Evolutionary conservation across 2,329 filamentous ascomycete genomes (phyloP).

Genomic region (Sclerotinia sclerotiorum): DNA sequence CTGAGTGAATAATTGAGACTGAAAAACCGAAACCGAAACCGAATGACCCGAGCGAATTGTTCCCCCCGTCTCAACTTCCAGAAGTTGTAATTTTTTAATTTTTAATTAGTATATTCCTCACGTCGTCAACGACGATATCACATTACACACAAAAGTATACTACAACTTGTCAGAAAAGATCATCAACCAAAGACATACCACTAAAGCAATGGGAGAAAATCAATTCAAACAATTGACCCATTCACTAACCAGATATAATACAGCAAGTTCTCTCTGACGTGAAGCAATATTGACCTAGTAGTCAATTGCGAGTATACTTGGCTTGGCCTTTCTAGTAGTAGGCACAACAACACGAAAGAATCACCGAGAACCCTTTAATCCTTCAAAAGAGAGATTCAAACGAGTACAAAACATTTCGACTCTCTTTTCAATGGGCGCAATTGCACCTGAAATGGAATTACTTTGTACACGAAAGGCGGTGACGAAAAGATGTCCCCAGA

Average conservation of each 20-base stretch:
- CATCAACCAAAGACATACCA: conserved; percentile 16
- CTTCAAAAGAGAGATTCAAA: conserved; percentile 40
- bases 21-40: background rate
- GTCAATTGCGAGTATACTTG: conserved; percentile 32
- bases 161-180: conserved; percentile 34
- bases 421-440: conserved; percentile 31
- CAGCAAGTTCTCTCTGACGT: conserved; percentile 31
- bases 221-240: conserved; percentile 32
- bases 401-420: conserved; percentile 41
- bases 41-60: background rate
- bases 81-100: background rate
- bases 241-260: conserved; percentile 41
- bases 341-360: conserved; percentile 14
- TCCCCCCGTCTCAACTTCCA: background rate
- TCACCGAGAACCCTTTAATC: conserved; percentile 38
- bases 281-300: conserved; percentile 31
- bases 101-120: conserved; percentile 6
- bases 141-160: conserved; percentile 27
- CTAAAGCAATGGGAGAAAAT: conserved; percentile 26
- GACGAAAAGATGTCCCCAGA: conserved; percentile 22
- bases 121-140: conserved; percentile 13
- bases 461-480: conserved; percentile 31
- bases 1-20: background rate
- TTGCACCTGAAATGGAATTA: conserved; percentile 32
- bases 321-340: conserved; percentile 29